Base-by-base conservation (phyloP, 495 filamentous ascomycete species). In the Penicillium verhagenii region DNA sequence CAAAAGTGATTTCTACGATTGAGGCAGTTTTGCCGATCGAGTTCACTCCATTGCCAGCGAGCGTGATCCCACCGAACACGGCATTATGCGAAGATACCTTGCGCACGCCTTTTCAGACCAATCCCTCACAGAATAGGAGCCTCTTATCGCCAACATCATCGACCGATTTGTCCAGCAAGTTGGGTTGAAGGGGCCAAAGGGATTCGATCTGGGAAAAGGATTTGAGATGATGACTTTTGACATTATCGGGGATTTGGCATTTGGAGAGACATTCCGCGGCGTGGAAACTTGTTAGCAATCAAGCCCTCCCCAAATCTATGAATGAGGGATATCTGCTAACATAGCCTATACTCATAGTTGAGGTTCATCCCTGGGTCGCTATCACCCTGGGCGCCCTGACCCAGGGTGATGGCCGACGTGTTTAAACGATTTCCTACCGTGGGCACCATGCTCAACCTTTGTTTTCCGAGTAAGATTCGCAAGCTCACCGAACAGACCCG, bases 91-190 rank as follows among this genome's bases (percentile, higher is more conserved):
- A 13, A 64, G 71, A 7, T 52, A 79, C 3, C 56, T 82, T 4
- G 66, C 72, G 2, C 64, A 72, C 39, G 75, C 76, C 1, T 74
- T 82, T 24, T 79, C 78, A 0, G 78, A 79, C 14, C 66, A 65
- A 23, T 73, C 77, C 0, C 61, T 80, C 16, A 62, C 67, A 42
- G 59, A 65, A 0, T 70, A 78, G 47, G 69, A 72, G 39, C 33
- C 62, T 2, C 50, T 72, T 3, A 59, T 82, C 33, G 57, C 61
- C 13, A 37, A 45, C 9, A 71, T 75, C 45, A 60, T 79, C 10
- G 59, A 75, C 40, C 65, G 70, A 0, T 51, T 77, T 7, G 74
- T 82, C 31, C 9, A 35, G 2, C 31, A 35, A 35, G n/a, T 35
- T 35, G 31, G 31, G 9, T 2, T 35, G 2, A 35, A 35, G 31